Base-by-base conservation (phyloP, 306 rosid genomes). In the Pueraria montana region DNA sequence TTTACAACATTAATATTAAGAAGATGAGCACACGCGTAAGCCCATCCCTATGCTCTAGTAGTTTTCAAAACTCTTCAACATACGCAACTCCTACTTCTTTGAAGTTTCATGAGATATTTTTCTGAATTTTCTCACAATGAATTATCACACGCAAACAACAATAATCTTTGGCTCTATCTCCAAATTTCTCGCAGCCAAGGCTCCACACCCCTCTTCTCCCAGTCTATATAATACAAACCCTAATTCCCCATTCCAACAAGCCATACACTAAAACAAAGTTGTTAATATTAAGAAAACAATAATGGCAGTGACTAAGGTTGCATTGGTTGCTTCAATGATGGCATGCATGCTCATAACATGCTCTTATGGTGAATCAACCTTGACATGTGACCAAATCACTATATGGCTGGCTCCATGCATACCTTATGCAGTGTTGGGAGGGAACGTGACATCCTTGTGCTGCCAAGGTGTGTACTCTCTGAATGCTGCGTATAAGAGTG, bases 321-420 rank as follows among this genome's bases (percentile, higher is more conserved):
- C 82, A 24, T 14, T 81, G 43, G 43, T 80, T 36, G 77, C 82
- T 9, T 14, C 80, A 12, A 1, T 79, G 26, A 74, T 88, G 48
- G 70, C 59, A 0, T 89, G 81, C 78, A 80, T 87, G 82, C 2
- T 86, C 2, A 52, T 77, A 6, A 24, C 78, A 82, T 49, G 75
- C 3, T 30, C 42, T 53, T 65, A 70, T 17, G 76, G 3, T 8
- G 11, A 85, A 20, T 86, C 89, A 14, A 72, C 75, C 20, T 2
- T 90, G 34, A 79, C 91, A 8, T 93, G 97, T 66, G 89, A 62
- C 0, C 80, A 93, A 74, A 84, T 90, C 4, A 87, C 87, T 0
- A 21, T 26, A 1, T 89, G 85, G 79, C 80, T 93, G 4, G 76
- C 74, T 17, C 93, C 97, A 67, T 93, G 96, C 85, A 89, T 93